These are phyloP conservation scores for Cladophialophora bantiana DNA, from an alignment of 2,329 filamentous ascomycete species.

Conservation along the genomic window DNA sequence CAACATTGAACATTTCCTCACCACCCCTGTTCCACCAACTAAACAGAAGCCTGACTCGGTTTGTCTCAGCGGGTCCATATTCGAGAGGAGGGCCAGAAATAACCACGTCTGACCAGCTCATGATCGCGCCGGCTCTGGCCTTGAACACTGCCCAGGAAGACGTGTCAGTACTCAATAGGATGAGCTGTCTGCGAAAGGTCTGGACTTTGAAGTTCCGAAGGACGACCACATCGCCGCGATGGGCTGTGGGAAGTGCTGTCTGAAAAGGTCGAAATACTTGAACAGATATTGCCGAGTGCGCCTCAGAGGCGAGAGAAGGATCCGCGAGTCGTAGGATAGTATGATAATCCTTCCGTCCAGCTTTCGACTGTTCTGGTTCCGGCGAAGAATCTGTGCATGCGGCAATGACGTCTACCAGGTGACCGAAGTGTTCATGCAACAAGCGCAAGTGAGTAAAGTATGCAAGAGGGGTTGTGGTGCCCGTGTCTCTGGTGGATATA, in stretches of 20 bases:
- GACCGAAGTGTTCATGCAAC: constrained; percentile 52
- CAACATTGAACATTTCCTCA: constrained; percentile 30
- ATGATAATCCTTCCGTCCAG: constrained; percentile 51
- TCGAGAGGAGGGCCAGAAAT: constrained; percentile 51
- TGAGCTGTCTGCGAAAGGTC: constrained; percentile 49
- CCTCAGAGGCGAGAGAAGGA: constrained; percentile 47
- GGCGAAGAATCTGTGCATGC: constrained; percentile 46
- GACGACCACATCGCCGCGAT: constrained; percentile 52
- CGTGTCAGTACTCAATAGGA: constrained; percentile 50
- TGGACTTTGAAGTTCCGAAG: constrained; percentile 56
- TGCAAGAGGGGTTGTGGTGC: constrained; percentile 50
- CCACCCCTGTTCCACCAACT: constrained; percentile 53
- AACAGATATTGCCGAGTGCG: constrained; percentile 45
- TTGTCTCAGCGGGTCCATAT: constrained; percentile 48
- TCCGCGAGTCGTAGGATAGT: constrained; percentile 54
- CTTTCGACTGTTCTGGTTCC: constrained; percentile 43
- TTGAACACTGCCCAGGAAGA: constrained; percentile 58
- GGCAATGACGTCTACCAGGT: constrained; percentile 52
- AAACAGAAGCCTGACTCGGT: constrained; percentile 46
- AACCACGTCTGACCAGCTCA: constrained; percentile 41
- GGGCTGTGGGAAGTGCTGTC: constrained; percentile 48
- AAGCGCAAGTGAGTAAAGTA: constrained; percentile 54
- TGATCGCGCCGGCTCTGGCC: constrained; percentile 29
- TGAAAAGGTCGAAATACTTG: constrained; percentile 53
- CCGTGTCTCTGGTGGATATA: constrained; percentile 27